Percentiles rank a stretch among this genome's conserved stretches.
Conservation (phyloP, 176 grass and related monocot species). For the Carex pumila region DNA sequence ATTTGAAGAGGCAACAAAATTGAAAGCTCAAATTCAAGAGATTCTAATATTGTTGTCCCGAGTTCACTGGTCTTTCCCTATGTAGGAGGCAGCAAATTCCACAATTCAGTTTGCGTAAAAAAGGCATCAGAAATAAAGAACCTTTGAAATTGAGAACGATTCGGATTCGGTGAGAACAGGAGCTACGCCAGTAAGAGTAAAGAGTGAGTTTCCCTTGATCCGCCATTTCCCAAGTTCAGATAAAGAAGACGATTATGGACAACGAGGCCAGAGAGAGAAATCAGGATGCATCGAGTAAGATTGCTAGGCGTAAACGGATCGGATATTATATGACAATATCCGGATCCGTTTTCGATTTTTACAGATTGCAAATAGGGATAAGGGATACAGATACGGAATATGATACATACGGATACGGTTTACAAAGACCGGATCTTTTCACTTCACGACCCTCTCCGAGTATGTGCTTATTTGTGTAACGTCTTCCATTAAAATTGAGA, state of each 20-base stretch:
- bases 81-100: neutral
- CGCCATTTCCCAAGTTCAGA: neutral
- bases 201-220: conserved; percentile 20
- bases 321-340: too few species aligned
- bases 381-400: too few species aligned
- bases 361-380: too few species aligned
- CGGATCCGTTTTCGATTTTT: too few species aligned
- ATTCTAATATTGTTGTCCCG: neutral
- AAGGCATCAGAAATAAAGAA: neutral
- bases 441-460: too few species aligned
- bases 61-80: neutral
- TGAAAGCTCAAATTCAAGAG: neutral
- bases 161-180: conserved; percentile 51
- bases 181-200: conserved; percentile 57
- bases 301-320: too few species aligned
- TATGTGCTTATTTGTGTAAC: too few species aligned
- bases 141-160: conserved; percentile 73
- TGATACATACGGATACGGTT: too few species aligned
- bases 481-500: too few species aligned
- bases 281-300: neutral
- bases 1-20: neutral
- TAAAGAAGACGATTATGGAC: neutral
- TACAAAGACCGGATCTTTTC: too few species aligned
- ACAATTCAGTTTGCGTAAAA: neutral
- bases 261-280: neutral